Evolutionary conservation across 2,329 filamentous ascomycete species (phyloP).

Genomic region (Cryphonectria parasitica): DNA sequence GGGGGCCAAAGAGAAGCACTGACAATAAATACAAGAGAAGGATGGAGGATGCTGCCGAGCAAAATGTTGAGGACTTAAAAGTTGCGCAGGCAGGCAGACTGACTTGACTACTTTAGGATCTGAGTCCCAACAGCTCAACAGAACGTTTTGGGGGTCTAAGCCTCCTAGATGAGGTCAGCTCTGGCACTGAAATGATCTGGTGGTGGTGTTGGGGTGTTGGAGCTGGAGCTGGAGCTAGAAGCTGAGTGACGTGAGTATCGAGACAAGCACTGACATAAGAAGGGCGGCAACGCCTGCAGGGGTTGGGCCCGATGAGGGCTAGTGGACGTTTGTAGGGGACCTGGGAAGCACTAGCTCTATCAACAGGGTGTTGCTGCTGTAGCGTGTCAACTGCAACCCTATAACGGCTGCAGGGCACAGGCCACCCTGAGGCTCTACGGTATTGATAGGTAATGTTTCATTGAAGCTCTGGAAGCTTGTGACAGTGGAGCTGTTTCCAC

Average conservation of each 20-base stretch:
- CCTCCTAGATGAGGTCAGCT: not conserved
- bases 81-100: not conserved
- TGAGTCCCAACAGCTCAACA: not conserved
- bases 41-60: not conserved
- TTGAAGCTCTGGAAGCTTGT: not conserved
- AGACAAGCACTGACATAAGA: not conserved
- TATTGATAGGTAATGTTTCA: not conserved
- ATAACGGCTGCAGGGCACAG: not conserved
- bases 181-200: not conserved
- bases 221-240: not conserved
- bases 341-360: not conserved
- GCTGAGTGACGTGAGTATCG: not conserved
- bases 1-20: not conserved
- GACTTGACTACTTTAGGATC: not conserved
- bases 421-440: not conserved
- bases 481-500: not conserved
- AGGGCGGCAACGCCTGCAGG: not conserved
- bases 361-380: not conserved
- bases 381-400: not conserved
- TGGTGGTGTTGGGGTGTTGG: not conserved
- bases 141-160: not conserved
- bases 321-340: not conserved
- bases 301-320: not conserved
- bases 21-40: not conserved
- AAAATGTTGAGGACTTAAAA: not conserved